phyloP scores from a whole-genome alignment of 2,329 filamentous ascomycete genomes.

The Penicillium sp. region DNA sequence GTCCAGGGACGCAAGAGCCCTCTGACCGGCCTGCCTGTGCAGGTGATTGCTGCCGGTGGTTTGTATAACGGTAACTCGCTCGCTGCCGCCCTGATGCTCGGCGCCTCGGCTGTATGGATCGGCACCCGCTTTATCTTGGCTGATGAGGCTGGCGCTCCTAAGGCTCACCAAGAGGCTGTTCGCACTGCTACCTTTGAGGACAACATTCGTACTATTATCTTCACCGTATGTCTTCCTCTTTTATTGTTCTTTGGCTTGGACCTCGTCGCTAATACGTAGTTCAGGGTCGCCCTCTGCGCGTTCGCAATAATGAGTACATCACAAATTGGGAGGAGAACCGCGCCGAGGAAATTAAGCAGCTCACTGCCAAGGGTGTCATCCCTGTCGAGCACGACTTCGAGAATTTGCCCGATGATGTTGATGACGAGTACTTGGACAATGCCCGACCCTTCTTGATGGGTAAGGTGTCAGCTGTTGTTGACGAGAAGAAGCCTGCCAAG shows the following conservation, averaged over 20 bases:
- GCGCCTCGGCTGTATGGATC: conserved; percentile 89
- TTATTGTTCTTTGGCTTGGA: not conserved
- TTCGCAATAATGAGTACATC: conserved; percentile 91
- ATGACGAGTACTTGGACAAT: conserved; percentile 86
- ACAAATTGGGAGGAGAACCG: conserved; percentile 94
- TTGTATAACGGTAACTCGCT: conserved; percentile 88
- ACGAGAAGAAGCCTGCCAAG: conserved; percentile 87
- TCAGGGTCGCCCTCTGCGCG: conserved; percentile 78
- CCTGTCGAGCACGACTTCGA: conserved; percentile 94
- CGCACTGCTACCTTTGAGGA: conserved; percentile 88
- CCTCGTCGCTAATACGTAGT: conserved; percentile 13
- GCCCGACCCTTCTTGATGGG: conserved; percentile 92
- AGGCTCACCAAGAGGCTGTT: conserved; percentile 92
- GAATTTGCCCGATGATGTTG: conserved; percentile 63
- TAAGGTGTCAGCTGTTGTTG: conserved; percentile 88
- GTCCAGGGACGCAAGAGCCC: conserved; percentile 76
- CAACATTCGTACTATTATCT: conserved; percentile 95
- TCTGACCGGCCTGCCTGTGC: conserved; percentile 78
- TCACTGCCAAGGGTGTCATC: conserved; percentile 81
- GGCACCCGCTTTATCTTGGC: conserved; percentile 92
- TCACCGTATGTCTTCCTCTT: conserved; percentile 54
- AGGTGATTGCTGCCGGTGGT: conserved; percentile 88
- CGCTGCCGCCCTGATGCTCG: conserved; percentile 86
- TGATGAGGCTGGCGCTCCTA: conserved; percentile 89
- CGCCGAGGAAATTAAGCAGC: conserved; percentile 79